Evolutionary conservation across 2,329 filamentous ascomycete species (phyloP), one percentile per base, ranked within the genome.

Genomic region (Pseudodiploospora longispora): DNA sequence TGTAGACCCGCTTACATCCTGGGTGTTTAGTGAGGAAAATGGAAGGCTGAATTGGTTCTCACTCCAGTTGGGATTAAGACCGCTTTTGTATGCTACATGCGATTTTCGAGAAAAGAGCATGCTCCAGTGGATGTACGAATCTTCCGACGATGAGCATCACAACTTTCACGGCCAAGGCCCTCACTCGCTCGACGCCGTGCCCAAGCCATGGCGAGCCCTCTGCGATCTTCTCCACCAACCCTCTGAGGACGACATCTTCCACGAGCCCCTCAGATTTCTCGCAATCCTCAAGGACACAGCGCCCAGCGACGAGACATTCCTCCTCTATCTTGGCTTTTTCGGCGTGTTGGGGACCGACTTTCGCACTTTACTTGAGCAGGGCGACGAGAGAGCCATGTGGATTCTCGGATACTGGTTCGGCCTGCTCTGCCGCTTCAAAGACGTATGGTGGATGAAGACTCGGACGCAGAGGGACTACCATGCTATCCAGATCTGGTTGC

Each of bases 361-460:
- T 31, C 48, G 53, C 10, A 38, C 44, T 4, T 38, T 53, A 33
- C 27, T 57, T 8, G 47, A 52, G 35, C 29, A 42, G 6, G 44
- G 47, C 6, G 49, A 54, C 32, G 50, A 52, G 36, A 42, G 49
- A 6, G 54, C 53, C 6, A 47, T 56, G 38, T 56, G 56, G 55
- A 38, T 59, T 12, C 40, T 57, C 31, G 50, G 50, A 10, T 57
- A 52, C 19, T 55, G 55, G 48, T 49, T 58, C 19, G 56, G 53
- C 5, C 35, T 59, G 38, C 40, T 56, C 42, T 49, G 50, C 10
- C 49, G 55, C 4, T 50, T 54, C 12, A 19, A 19, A 19, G 44
- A 53, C 9, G 32, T 51, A 6, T 58, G 57, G 56, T 58, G 56
- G 54, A 46, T 49, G n/a, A 35, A 43, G 8, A 34, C 36, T 36